These are phyloP conservation scores for Paramecium octaurelia DNA, from an alignment of 73 alveolate species.

Conservation along the genomic window DNA sequence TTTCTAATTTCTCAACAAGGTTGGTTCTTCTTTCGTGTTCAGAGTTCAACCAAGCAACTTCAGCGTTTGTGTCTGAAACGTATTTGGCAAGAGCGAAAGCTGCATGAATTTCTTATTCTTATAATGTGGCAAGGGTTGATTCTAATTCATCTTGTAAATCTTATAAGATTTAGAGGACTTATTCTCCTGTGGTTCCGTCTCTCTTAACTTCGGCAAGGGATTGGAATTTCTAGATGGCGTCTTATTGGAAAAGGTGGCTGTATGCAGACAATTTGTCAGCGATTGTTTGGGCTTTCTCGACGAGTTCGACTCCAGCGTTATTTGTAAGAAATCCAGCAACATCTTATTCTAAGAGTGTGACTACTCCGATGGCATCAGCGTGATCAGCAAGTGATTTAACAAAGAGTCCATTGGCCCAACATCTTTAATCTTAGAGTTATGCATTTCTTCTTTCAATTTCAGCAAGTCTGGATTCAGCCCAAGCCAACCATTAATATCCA, in stretches of 20 bases:
- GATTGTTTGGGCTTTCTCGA: background rate
- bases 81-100: conserved; percentile 47
- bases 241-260: conserved; percentile 47
- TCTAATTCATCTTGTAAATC: conserved; percentile 40
- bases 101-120: conserved; percentile 53
- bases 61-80: conserved; percentile 44
- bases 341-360: background rate
- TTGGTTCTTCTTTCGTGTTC: conserved; percentile 34
- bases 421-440: conserved; percentile 7
- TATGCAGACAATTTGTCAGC: conserved; percentile 45
- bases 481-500: background rate
- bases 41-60: conserved; percentile 39
- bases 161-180: conserved; percentile 11
- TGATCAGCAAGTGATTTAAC: conserved; percentile 47
- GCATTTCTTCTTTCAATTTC: conserved; percentile 27
- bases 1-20: conserved; percentile 34
- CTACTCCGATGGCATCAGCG: conserved; percentile 26
- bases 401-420: conserved; percentile 51
- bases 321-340: conserved; percentile 2
- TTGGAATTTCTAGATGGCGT: conserved; percentile 38
- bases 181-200: conserved; percentile 51
- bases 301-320: conserved; percentile 12
- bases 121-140: conserved; percentile 19
- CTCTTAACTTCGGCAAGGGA: conserved; percentile 42
- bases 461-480: conserved; percentile 41